A percentile compares a stretch with the other conserved stretches of the same genome.
Evolutionary conservation across 2,329 filamentous ascomycete species (phyloP).

Genomic region (Pestalotiopsis sp.): DNA sequence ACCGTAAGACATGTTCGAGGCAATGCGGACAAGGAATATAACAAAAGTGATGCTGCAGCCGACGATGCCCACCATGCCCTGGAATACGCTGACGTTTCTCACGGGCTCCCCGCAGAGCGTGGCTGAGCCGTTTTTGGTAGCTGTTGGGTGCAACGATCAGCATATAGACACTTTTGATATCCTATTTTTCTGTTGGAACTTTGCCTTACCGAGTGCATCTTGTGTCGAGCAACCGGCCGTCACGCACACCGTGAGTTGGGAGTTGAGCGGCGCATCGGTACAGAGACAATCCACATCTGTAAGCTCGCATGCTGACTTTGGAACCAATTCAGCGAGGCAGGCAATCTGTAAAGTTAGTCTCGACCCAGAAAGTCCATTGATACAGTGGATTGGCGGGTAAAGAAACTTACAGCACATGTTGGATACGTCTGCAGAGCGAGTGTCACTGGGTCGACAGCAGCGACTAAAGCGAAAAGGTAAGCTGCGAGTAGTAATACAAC

Average conservation of each 20-base stretch:
- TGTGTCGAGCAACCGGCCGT: background rate
- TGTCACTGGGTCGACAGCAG: background rate
- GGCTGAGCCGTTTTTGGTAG: slow-evolving; percentile 13
- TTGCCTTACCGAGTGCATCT: background rate
- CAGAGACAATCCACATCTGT: background rate
- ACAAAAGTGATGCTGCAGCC: slow-evolving; percentile 14
- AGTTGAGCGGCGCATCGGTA: slow-evolving; percentile 1
- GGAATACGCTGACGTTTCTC: slow-evolving; percentile 8
- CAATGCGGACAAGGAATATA: slow-evolving; percentile 12
- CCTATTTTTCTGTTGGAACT: background rate
- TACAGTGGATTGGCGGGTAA: background rate
- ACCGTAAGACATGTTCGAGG: background rate
- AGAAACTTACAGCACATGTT: background rate
- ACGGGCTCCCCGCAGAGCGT: slow-evolving; percentile 13
- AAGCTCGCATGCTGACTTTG: background rate
- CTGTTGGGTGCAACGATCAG: background rate
- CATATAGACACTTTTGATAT: background rate
- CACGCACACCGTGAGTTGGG: slow-evolving; percentile 8
- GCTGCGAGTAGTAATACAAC: background rate
- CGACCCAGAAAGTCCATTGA: no score
- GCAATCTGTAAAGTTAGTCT: background rate
- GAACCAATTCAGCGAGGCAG: background rate
- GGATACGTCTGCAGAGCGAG: background rate
- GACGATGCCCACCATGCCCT: slow-evolving; percentile 13
- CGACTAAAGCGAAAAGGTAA: background rate